These are phyloP conservation scores for Claviceps quebecensis DNA, from an alignment of 2,329 filamentous ascomycete species.

Conservation along the genomic window DNA sequence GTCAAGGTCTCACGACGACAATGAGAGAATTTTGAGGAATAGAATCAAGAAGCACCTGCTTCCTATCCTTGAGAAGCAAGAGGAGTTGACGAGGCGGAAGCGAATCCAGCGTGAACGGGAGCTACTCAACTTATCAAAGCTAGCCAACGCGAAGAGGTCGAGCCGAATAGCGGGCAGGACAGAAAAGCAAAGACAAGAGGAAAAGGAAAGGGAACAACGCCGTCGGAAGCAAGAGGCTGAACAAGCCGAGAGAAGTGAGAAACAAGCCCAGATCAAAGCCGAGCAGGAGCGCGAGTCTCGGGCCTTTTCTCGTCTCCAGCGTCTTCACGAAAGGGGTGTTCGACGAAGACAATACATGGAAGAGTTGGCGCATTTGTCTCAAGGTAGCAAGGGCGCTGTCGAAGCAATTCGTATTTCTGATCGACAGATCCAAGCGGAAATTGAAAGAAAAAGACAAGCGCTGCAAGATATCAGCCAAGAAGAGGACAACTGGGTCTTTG, in stretches of 20 bases:
- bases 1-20: conserved; percentile 62
- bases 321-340: conserved; percentile 71
- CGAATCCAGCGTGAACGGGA: conserved; percentile 60
- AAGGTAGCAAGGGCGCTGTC: conserved; percentile 51
- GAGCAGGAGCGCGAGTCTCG: conserved; percentile 67
- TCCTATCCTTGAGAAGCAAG: conserved; percentile 69
- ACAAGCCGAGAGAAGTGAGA: conserved; percentile 50
- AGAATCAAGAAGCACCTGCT: conserved; percentile 65
- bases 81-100: conserved; percentile 60
- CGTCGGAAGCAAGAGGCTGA: conserved; percentile 37
- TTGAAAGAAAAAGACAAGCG: conserved; percentile 65
- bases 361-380: conserved; percentile 65
- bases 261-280: conserved; percentile 41
- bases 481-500: conserved; percentile 85
- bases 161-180: conserved; percentile 73
- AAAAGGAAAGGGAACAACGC: conserved; percentile 56
- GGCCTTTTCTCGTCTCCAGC: conserved; percentile 71
- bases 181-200: conserved; percentile 63
- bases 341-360: conserved; percentile 75
- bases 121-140: conserved; percentile 64
- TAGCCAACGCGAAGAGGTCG: conserved; percentile 89
- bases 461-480: conserved; percentile 57
- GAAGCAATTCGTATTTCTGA: conserved; percentile 55
- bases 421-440: conserved; percentile 66
- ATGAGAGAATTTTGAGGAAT: conserved; percentile 66